Base-by-base conservation (phyloP, 2,329 filamentous ascomycete genomes). In the Catunica adiposa region DNA sequence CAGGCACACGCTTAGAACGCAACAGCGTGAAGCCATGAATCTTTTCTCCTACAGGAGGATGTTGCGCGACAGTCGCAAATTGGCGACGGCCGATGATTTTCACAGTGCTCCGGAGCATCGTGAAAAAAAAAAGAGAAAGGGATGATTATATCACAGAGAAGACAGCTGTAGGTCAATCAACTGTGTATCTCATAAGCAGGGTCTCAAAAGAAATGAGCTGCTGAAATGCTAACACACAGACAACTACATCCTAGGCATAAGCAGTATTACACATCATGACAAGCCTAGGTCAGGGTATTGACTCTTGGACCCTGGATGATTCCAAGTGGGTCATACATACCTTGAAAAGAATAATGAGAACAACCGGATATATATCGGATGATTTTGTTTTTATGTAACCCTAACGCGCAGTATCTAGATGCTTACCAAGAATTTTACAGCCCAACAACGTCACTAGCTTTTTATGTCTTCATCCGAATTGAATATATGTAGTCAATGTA, bases 1-100 rank as follows among this genome's bases (percentile, higher is more conserved):
- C 92, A 0, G 89, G 88, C 1, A 98, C 86, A 70, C 94, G 86
- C 71, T 96, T 94, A 59, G 85, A 80, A 59, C 90, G 81, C 64
- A 89, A 75, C 55, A 98, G 73, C 0, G 89, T 96, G 71, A 98
- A 98, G 64, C 92, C 92, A 68, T 97, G 86, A 42, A 97, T 78
- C 69, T 86, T 84, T 65, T 90, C 83, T 65, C 92, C 92, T 1
- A 84, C 78, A 60, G 80, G 82, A 4, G 89, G 89, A 62, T 29
- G 46, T 38, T 59, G 51, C 23, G 55, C 54, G 37, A 55, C 47
- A 47, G 57, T 46, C 46, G 57, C 51, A 50, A 56, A 59, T 23
- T 51, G 56, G 51, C 57, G 51, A 29, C 40, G 54, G 57, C 57
- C 50, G 17, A 58, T 51, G 25, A 42, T 48, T 51, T 56, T 58